These are phyloP conservation scores for Kwoniella sp. DNA, from an alignment of 768 basidiomycete species.

Conservation along the genomic window DNA sequence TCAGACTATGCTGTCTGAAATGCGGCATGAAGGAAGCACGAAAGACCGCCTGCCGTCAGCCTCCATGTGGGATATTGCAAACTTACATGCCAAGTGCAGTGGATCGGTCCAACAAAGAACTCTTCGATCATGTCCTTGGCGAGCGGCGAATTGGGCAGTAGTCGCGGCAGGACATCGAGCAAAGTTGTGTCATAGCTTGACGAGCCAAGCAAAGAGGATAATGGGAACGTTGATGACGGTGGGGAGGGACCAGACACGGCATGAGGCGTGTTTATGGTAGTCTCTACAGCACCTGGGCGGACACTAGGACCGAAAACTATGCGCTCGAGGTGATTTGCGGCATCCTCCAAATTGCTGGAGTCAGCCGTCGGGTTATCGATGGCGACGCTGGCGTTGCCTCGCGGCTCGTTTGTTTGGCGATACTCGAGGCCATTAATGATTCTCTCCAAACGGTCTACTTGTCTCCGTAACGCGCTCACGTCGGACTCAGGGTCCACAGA, in stretches of 20 bases:
- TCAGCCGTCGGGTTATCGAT: not conserved
- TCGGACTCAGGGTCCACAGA: not conserved
- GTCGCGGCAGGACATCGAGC: conserved; percentile 6
- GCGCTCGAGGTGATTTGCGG: conserved; percentile 8
- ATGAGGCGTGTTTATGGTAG: not conserved
- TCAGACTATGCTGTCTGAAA: not conserved
- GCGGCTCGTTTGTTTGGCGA: not conserved
- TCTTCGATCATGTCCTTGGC: not conserved
- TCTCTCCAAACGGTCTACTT: conserved; percentile 7
- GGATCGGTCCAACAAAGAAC: conserved; percentile 18
- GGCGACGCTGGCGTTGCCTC: not conserved
- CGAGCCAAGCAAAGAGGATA: conserved; percentile 2
- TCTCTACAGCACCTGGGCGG: conserved; percentile 15
- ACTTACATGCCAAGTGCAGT: conserved; percentile 22
- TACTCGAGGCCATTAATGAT: conserved; percentile 7
- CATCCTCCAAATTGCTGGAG: conserved; percentile 6
- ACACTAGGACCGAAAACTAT: conserved; percentile 12
- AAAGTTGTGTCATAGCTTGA: not conserved
- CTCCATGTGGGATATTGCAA: not conserved
- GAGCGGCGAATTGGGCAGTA: conserved; percentile 9
- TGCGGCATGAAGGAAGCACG: not conserved
- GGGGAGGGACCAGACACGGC: not conserved
- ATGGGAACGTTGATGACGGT: not conserved
- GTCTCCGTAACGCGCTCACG: not conserved
- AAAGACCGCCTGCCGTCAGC: conserved; percentile 11